Evolutionary conservation across 1,139 yeast species (phyloP), one percentile per base, ranked within the genome.

Genomic region (Nakaseomyces delphensis): DNA sequence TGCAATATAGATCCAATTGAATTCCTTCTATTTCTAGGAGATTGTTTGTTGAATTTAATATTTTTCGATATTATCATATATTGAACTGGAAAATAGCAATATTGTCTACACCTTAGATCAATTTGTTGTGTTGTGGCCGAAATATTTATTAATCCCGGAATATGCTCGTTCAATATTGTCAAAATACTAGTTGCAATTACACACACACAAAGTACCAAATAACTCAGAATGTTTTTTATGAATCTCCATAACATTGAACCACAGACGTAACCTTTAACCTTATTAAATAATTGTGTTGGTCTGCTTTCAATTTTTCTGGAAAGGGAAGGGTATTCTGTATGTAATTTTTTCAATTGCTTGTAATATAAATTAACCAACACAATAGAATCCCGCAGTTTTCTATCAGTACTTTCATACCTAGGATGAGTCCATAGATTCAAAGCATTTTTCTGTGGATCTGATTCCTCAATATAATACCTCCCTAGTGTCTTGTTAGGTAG

Each of bases 1-100:
- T 43, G 39, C 3, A 33, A 19, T 9, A 42, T 40, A 3, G 48
- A 41, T 1, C 46, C 43, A 13, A 45, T 45, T 4, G 45, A 41
- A 29, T 40, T 37, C 8, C 40, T 41, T 14, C 45, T 43, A 25
- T 64, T 60, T 39, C 68, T 65, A 23, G 66, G 65, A 11, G 57
- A 60, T 3, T 66, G 59, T 36, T 59, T 59, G 36, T 62, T 54
- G 13, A 59, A 59, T 61, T 65, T 61, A 7, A 47, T 43, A 32
- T 50, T 51, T 42, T 57, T 53, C 23, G 64, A 62, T 21, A 79
- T 70, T 36, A 80, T 75, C 43, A 79, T 59, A 54, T 84, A 86
- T 56, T 89, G 97, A 1, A 77, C 70, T 0, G 97, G 97, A 56
- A 89, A 77, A 54, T 77, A 81, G 50, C 85, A 76, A 27, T 86